Evolutionary conservation across 805 yeast genomes (phyloP).

Genomic region (Metschnikowia hibisci): DNA sequence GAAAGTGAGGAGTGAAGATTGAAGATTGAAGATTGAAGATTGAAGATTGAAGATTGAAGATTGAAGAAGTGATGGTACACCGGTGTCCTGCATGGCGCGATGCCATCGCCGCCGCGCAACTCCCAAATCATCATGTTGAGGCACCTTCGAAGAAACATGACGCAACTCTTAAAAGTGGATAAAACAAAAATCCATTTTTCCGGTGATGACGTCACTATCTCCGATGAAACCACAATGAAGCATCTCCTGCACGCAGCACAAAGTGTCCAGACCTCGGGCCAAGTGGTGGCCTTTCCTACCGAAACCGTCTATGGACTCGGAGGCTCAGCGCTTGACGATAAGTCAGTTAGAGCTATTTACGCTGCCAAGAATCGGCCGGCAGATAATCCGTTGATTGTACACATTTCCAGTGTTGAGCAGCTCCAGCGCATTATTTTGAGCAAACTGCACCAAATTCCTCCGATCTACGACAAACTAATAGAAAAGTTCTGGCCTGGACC

Average conservation of each 20-base stretch:
- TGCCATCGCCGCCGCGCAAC: neutral
- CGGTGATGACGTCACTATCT: conserved; percentile 41
- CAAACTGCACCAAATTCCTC: conserved; percentile 53
- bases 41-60: neutral
- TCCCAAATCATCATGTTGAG: conserved; percentile 5
- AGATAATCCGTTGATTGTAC: conserved; percentile 92
- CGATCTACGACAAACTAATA: conserved; percentile 59
- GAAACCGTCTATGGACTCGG: conserved; percentile 97
- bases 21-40: neutral
- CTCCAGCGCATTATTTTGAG: conserved; percentile 57
- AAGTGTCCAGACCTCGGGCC: conserved; percentile 12
- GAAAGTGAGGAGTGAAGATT: no score
- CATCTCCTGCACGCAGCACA: conserved; percentile 51
- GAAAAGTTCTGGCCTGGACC: conserved; percentile 95
- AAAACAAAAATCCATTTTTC: conserved; percentile 49
- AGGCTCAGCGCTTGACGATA: conserved; percentile 74
- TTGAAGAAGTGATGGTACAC: neutral
- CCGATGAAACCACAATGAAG: conserved; percentile 48
- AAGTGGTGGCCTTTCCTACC: conserved; percentile 88
- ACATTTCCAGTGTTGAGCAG: conserved; percentile 75
- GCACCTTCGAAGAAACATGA: conserved; percentile 3
- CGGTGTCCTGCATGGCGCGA: conserved; percentile 3
- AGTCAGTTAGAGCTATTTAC: conserved; percentile 72
- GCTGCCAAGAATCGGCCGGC: conserved; percentile 90
- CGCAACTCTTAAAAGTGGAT: conserved; percentile 51